These are phyloP conservation scores for Chloranthus sessilifolius DNA, from an alignment of 164 flowering plant genomes.

Conservation along the genomic window DNA sequence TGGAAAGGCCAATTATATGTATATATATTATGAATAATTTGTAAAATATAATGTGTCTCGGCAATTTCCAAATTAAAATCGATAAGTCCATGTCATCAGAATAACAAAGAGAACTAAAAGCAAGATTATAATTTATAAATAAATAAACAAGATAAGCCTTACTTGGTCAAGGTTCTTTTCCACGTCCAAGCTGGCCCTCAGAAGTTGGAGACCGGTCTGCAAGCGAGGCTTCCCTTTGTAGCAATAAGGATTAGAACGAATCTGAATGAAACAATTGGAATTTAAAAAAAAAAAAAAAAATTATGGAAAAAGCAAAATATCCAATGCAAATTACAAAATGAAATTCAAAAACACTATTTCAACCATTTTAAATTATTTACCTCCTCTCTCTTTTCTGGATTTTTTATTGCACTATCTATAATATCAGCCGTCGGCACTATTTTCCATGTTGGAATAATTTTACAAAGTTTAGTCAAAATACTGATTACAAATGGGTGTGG, in stretches of 20 bases:
- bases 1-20: no score
- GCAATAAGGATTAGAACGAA: constrained; percentile 58
- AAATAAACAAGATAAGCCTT: not conserved
- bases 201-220: constrained; percentile 57
- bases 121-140: no score
- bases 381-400: constrained; percentile 52
- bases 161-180: constrained; percentile 65
- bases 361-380: constrained; percentile 20
- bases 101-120: no score
- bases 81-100: no score
- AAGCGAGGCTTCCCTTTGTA: constrained; percentile 78
- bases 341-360: not conserved
- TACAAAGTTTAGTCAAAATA: constrained; percentile 37
- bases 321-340: not conserved
- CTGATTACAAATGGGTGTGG: constrained; percentile 45
- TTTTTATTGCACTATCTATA: constrained; percentile 57
- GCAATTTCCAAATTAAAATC: no score
- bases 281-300: not conserved
- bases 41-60: no score
- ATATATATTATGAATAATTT: no score
- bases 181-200: constrained; percentile 41
- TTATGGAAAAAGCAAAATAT: not conserved
- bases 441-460: constrained; percentile 74
- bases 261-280: constrained; percentile 19
- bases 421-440: constrained; percentile 65